Evolutionary conservation across 768 basidiomycete genomes (phyloP), one percentile per base, ranked within the genome.

Genomic region (Gloeopeniophorella convolvens): DNA sequence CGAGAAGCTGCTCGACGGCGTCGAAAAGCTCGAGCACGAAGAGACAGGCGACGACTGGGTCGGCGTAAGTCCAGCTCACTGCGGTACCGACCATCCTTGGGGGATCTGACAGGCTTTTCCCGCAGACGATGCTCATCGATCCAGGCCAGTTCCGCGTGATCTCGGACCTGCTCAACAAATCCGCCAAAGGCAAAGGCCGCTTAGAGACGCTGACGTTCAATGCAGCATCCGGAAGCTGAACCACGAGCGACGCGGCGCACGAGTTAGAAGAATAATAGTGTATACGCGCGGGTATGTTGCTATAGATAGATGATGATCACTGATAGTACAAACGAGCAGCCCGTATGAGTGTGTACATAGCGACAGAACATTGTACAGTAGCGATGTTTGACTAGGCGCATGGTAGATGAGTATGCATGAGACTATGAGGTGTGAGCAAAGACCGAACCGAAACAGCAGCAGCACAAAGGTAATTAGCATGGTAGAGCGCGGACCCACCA

Each of bases 61-160:
- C 69, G 77, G 82, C 56, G 95, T 97, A 65, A 65, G 90, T 72
- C 24, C 16, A 12, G 36, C 28, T 41, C 7, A 30, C 23, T 7
- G 16, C 30, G 5, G 8, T 13, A 11, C 36, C 16, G 1, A 21
- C 12, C 13, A 18, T 9, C 24, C 34, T 42, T 9, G 13, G 24
- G 18, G 23, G 13, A 35, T 9, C 42, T 48, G 24, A 41, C 34
- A n/a, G n/a, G n/a, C n/a, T 12, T 24, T 33, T 33, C 31, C 7
- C 45, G 11, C 59, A 98, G 95, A 79, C 85, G 40, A 76, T 95
- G 71, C 75, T 95, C 48, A 97, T 98, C 53, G 93, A 97, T 63
- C 95, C 96, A 4, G 80, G 87, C 34, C 84, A 89, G 59, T 95
- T 96, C 77, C 82, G 89, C 30, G 74, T 85, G 16, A 77, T 99